Base-by-base conservation (phyloP, 495 filamentous ascomycete species). In the Penicillium bialowiezense region DNA sequence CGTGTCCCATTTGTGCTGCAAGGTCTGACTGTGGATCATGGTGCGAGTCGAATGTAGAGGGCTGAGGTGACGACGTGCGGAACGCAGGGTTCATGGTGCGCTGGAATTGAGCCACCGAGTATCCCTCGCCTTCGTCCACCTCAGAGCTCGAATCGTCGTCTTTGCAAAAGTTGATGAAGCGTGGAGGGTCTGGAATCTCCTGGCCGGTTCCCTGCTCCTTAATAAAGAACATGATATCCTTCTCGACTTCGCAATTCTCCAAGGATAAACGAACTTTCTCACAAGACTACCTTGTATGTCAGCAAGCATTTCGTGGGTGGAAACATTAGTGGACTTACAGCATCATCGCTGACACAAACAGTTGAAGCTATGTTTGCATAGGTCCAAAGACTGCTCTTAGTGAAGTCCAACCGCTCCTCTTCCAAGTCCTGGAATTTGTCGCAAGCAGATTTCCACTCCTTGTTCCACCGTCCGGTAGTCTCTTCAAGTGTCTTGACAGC, bases 371-470 rank as follows among this genome's bases (percentile, higher is more conserved):
- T 88, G 60, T 99, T 99, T 20, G 95, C 95, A 61, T 97, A 97
- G 15, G 81, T 89, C 95, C 95, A 99, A 10, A 97, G 76, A 62
- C 95, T 97, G 71, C 86, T 91, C 75, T 97, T 99, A 48, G 88
- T 88, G 62, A 95, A 97, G 63, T 99, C 95, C 23, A 99, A 78
- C 34, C 95, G 78, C 71, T 99, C 95, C 65, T 97, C 95, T 70
- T 99, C 95, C 8, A 99, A 82, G 59, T 99, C 95, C 81, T 99
- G 95, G 68, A 99, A 99, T 80, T 97, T 97, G 62, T 99, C 95
- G 63, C 95, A 96, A 10, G 91, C 93, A 17, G 84, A 80, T 72
- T 97, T 97, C 95, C 95, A 99, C 60, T 97, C 91, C 54, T 90
- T 79, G 59, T 99, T 97, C 95, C 95, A 99, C 35, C 91, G 81